Percentiles rank a stretch among this genome's conserved stretches.
phyloP scores from a whole-genome alignment of 768 basidiomycete species.

The Macrocybe gigantea region DNA sequence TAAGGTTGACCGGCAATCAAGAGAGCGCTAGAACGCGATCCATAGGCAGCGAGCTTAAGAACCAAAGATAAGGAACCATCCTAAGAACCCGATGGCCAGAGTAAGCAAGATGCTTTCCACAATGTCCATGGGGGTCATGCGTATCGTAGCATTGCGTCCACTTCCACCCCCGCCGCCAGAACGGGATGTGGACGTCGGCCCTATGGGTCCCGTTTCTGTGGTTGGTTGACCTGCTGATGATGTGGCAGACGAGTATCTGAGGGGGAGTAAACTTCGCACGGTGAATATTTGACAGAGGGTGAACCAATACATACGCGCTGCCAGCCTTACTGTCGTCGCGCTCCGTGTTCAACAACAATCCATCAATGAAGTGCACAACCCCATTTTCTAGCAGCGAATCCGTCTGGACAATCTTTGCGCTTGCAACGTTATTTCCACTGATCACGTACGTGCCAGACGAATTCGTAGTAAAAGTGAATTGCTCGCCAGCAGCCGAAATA shows the following conservation, averaged over 20 bases:
- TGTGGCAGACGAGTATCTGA: slow-evolving; percentile 39
- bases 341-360: slow-evolving; percentile 43
- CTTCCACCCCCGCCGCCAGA: not conserved
- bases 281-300: not conserved
- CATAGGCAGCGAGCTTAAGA: not conserved
- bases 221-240: slow-evolving; percentile 33
- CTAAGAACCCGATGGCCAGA: not conserved
- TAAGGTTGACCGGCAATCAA: too few relatives aligned
- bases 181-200: slow-evolving; percentile 7
- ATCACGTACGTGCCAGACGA: slow-evolving; percentile 52
- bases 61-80: not conserved
- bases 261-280: not conserved
- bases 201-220: slow-evolving; percentile 37
- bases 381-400: slow-evolving; percentile 65
- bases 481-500: slow-evolving; percentile 54
- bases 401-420: slow-evolving; percentile 47
- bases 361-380: slow-evolving; percentile 59
- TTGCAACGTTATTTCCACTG: slow-evolving; percentile 19
- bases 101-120: not conserved
- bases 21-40: too few relatives aligned
- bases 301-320: slow-evolving; percentile 40
- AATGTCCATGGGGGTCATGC: not conserved
- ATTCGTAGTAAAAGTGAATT: slow-evolving; percentile 46
- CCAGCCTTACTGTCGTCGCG: slow-evolving; percentile 37
- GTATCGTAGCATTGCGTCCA: not conserved